Conservation (phyloP, 805 yeast species). For the Sugiyamaella americana region DNA sequence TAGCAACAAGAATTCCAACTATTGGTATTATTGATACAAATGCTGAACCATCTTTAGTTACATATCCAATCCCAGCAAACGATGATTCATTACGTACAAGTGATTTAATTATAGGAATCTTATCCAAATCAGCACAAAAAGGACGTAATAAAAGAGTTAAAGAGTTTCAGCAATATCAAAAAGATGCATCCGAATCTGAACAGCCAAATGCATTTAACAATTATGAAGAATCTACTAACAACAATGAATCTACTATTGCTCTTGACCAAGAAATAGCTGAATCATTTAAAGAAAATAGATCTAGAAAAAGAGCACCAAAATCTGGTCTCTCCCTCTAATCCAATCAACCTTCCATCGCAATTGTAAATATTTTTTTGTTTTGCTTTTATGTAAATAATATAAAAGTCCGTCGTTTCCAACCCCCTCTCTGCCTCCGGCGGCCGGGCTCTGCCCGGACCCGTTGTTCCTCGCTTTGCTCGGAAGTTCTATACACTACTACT, state of each 20-base stretch:
- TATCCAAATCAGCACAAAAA: constrained; percentile 76
- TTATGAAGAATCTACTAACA: not conserved
- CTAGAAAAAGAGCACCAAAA: not conserved
- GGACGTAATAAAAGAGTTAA: constrained; percentile 59
- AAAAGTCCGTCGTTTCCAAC: not conserved
- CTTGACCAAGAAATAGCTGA: not conserved
- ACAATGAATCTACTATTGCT: not conserved
- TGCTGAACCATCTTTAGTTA: constrained; percentile 80
- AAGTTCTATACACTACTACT: too few relatives aligned
- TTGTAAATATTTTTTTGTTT: not conserved
- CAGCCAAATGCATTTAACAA: not conserved
- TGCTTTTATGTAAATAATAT: not conserved
- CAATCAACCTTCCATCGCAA: not conserved
- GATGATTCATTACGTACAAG: constrained; percentile 85
- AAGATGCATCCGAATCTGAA: constrained; percentile 8
- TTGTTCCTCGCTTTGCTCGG: not conserved
- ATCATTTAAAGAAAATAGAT: not conserved
- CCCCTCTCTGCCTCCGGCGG: not conserved
- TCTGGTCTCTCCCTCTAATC: not conserved
- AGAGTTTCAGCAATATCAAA: constrained; percentile 32
- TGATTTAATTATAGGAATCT: constrained; percentile 72
- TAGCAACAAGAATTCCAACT: constrained; percentile 78
- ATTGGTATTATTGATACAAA: constrained; percentile 93
- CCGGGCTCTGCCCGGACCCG: not conserved
- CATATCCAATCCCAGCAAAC: constrained; percentile 94